Evolutionary conservation across 768 basidiomycete species (phyloP).

Genomic region (Tephrocybe sp.): DNA sequence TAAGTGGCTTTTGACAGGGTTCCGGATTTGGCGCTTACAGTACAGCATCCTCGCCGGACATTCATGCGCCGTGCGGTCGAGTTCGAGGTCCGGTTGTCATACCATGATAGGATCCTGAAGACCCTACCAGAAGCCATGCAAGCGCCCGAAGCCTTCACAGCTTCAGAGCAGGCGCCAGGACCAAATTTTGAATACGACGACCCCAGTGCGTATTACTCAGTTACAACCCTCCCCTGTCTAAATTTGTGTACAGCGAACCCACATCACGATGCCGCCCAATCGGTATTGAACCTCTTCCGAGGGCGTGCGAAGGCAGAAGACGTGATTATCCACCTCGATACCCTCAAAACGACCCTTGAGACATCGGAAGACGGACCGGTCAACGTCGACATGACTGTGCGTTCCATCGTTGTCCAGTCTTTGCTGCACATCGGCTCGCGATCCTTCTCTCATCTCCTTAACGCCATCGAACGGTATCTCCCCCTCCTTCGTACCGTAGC

Average conservation of each 20-base stretch:
- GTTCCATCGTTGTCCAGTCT: slow-evolving; percentile 84
- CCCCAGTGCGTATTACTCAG: slow-evolving; percentile 46
- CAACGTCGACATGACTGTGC: slow-evolving; percentile 65
- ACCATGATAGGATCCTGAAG: slow-evolving; percentile 89
- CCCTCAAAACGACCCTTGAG: slow-evolving; percentile 64
- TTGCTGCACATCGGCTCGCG: slow-evolving; percentile 90
- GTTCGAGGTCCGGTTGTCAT: slow-evolving; percentile 87
- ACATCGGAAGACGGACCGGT: slow-evolving; percentile 54
- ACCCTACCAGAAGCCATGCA: slow-evolving; percentile 87
- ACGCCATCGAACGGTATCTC: slow-evolving; percentile 95
- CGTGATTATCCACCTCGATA: slow-evolving; percentile 72
- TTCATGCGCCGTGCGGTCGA: slow-evolving; percentile 89
- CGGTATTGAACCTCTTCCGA: slow-evolving; percentile 79
- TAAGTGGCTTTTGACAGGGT: slow-evolving; percentile 52
- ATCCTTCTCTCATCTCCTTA: slow-evolving; percentile 97
- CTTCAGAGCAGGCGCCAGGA: slow-evolving; percentile 71
- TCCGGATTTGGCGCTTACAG: slow-evolving; percentile 72
- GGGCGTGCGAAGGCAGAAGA: slow-evolving; percentile 79
- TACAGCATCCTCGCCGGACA: slow-evolving; percentile 81
- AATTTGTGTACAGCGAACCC: slow-evolving; percentile 55
- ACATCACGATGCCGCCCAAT: slow-evolving; percentile 77
- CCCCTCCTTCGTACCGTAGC: slow-evolving; percentile 69
- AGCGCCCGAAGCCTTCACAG: slow-evolving; percentile 55
- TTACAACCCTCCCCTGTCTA: neutral
- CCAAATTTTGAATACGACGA: slow-evolving; percentile 86